Base-by-base conservation (phyloP, 495 filamentous ascomycete species). In the Acidiella bohemica region DNA sequence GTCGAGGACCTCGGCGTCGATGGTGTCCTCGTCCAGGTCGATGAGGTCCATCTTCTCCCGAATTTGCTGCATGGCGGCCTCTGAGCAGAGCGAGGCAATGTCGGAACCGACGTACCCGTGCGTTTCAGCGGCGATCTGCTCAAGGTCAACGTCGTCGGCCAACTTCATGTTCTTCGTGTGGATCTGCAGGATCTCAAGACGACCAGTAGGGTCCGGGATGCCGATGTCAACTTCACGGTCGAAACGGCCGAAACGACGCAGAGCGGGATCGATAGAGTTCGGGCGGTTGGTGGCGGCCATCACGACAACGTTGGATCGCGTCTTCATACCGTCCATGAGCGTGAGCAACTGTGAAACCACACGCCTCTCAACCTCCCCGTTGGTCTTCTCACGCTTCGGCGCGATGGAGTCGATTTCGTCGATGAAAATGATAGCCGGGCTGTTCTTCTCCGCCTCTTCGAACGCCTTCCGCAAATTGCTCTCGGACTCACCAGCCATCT, bases 131-230 rank as follows among this genome's bases (percentile, higher is more conserved):
- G 90, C 92, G 55, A 97, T 95, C 53, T 84, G 76, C 69, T 93
- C 86, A 16, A 97, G 78, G 57, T 97, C 90, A 29, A 97, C 90
- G 59, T 96, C 90, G 32, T 94, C 92, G 33, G 67, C 85, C 21
- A 97, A 75, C 72, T 96, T 97, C 90, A 97, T 97, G 75, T 97
- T 97, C 78, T 97, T 97, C 53, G 92, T 96, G 70, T 97, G 90
- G 50, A 97, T 97, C 63, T 87, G 81, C 34, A 97, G 75, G 59
- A 97, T 95, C 69, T 97, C 90, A 30, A 97, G 81, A 75, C 92
- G 90, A 47, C 90, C 90, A 56, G 90, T 96, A 38, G 92, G 90
- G 64, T 96, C 88, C 24, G 88, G 88, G 48, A 96, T 94, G 49
- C 88, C 86, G 52, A 96, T 94, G 56, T 96, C 88, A 44, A 96